These are phyloP conservation scores for Nakaseomyces glabratus DNA, from an alignment of 1,139 yeast genomes.

Conservation along the genomic window DNA sequence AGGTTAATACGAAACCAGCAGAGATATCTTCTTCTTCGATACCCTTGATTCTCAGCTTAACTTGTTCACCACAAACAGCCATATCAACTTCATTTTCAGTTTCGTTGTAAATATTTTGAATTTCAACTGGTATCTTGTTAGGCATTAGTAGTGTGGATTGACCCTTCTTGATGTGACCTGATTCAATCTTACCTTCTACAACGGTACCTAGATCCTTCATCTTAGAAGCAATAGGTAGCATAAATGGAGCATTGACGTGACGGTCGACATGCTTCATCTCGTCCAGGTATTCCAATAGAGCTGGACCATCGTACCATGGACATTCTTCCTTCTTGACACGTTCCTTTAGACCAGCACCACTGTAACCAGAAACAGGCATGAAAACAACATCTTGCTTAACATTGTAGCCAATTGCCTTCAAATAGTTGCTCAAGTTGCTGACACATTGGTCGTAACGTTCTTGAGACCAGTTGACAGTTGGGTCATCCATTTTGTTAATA, in stretches of 20 bases:
- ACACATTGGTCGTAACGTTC: conserved; percentile 96
- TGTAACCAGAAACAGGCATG: conserved; percentile 97
- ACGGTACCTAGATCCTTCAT: conserved; percentile 95
- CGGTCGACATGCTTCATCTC: conserved; percentile 73
- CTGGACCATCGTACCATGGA: conserved; percentile 93
- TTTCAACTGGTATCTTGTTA: conserved; percentile 73
- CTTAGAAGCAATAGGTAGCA: conserved; percentile 92
- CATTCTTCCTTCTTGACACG: conserved; percentile 61
- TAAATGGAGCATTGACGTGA: conserved; percentile 86
- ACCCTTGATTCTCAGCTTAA: conserved; percentile 84
- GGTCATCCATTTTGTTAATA: conserved; percentile 97
- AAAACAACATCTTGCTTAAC: conserved; percentile 71
- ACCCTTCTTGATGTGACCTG: conserved; percentile 84
- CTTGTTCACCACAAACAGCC: conserved; percentile 96
- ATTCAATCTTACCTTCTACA: conserved; percentile 96
- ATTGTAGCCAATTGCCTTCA: conserved; percentile 84
- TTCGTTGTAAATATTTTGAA: conserved; percentile 80
- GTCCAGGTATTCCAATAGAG: conserved; percentile 85
- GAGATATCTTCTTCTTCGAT: conserved; percentile 94
- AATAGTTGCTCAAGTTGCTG: conserved; percentile 61
- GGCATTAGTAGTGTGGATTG: conserved; percentile 81
- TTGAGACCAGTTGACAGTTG: conserved; percentile 92
- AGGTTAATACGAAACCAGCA: conserved; percentile 84
- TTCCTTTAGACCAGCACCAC: conserved; percentile 94
- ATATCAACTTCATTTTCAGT: conserved; percentile 89